Evolutionary conservation across 2,329 filamentous ascomycete genomes (phyloP), one percentile per base, ranked within the genome.

Genomic region (Cyphellophora attinorum): DNA sequence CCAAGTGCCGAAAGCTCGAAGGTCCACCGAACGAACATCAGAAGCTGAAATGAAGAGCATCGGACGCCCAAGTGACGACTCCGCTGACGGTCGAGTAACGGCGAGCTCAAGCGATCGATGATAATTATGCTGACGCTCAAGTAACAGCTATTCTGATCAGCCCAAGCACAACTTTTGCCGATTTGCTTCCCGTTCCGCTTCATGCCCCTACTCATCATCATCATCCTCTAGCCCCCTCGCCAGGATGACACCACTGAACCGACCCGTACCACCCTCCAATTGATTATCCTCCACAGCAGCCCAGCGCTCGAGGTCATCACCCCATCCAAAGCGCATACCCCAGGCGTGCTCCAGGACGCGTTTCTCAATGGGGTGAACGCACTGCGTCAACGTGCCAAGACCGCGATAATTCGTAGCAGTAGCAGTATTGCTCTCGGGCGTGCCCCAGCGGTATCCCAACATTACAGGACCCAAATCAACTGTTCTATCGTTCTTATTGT

Each of bases 241-340:
- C 14, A 35, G 29, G 19, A 51, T 33, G 6, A 41, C 31, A 8
- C 53, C 52, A 23, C 40, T 42, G 38, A 56, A 56, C 11, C 53
- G 39, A 11, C 53, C 53, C 5, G 45, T 51, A 8, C 53, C 53
- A 5, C 53, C 52, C 31, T 48, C 42, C 16, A 40, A 44, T 28
- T 49, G 48, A 5, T 50, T 51, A 42, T 55, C 53, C 33, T 53
- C 47, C 17, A 43, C 37, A 2, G 44, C 41, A 14, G 44, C 48
- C 45, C 39, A 49, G 5, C 45, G 35, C 11, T 32, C 40, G 29
- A 42, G 21, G 21, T 41, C 38, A 18, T 49, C 35, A 4, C 34
- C 38, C 51, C 50, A 52, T 4, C 52, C 52, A 23, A 51, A 45
- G 10, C 19, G 40, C 48, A 55, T 46, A 2, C 42, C 38, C 38